Evolutionary conservation across 805 yeast species (phyloP).

Genomic region (Lipomyces lipofer): DNA sequence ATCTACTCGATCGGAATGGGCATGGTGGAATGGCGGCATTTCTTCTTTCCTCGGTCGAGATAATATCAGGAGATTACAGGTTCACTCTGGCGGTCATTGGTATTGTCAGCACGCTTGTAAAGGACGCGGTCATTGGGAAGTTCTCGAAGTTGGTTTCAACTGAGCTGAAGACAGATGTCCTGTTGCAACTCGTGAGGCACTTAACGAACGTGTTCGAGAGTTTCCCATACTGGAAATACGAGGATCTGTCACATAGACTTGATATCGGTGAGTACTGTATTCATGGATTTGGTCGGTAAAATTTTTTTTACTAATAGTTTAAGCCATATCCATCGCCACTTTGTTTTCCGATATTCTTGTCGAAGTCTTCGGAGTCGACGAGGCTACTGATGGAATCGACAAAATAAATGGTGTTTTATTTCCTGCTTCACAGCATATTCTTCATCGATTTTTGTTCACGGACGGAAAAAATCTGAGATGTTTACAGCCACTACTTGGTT

Average conservation of each 20-base stretch:
- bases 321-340: slow-evolving; percentile 32
- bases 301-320: not conserved
- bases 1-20: slow-evolving; percentile 59
- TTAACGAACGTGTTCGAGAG: slow-evolving; percentile 72
- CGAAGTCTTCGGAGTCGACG: slow-evolving; percentile 57
- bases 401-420: slow-evolving; percentile 54
- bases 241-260: slow-evolving; percentile 55
- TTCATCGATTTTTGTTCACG: slow-evolving; percentile 57
- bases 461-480: slow-evolving; percentile 52
- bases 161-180: slow-evolving; percentile 53
- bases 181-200: slow-evolving; percentile 56
- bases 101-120: slow-evolving; percentile 54
- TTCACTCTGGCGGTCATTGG: slow-evolving; percentile 64
- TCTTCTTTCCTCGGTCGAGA: slow-evolving; percentile 70
- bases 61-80: slow-evolving; percentile 62
- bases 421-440: slow-evolving; percentile 51
- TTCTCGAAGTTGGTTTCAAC: slow-evolving; percentile 40
- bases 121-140: slow-evolving; percentile 43
- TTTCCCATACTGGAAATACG: slow-evolving; percentile 68
- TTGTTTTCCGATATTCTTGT: slow-evolving; percentile 57
- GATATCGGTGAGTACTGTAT: slow-evolving; percentile 53
- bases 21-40: slow-evolving; percentile 64
- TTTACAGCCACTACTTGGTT: slow-evolving; percentile 52
- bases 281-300: too few relatives aligned
- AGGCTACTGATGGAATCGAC: slow-evolving; percentile 39